Conservation (phyloP, 768 basidiomycete species). For the Hysterangium stoloniferum region DNA sequence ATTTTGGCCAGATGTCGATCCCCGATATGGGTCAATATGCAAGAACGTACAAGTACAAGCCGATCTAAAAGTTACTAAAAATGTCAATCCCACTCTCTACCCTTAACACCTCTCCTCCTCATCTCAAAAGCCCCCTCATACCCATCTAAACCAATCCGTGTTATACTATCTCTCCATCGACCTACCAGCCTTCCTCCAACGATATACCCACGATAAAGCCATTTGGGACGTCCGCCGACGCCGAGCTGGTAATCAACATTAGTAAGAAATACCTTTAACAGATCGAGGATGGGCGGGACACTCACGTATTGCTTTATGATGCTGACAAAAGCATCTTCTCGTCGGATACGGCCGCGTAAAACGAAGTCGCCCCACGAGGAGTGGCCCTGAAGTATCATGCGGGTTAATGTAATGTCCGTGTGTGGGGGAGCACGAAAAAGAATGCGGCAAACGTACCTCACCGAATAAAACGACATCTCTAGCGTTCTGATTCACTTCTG, state of each 20-base stretch:
- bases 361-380: constrained; percentile 89
- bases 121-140: constrained; percentile 86
- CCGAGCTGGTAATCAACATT: constrained; percentile 36
- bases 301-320: constrained; percentile 81
- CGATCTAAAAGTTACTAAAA: too few relatives aligned
- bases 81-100: too few relatives aligned
- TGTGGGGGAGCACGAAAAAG: not conserved
- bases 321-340: constrained; percentile 73
- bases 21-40: too few relatives aligned
- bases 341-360: constrained; percentile 69
- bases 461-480: constrained; percentile 65
- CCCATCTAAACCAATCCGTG: constrained; percentile 49
- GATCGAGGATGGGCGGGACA: constrained; percentile 11
- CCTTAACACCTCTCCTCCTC: too few relatives aligned
- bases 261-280: not conserved
- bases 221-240: constrained; percentile 60
- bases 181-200: constrained; percentile 67
- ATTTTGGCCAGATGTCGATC: too few relatives aligned
- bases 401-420: not conserved
- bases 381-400: too few relatives aligned
- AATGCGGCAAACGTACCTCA: constrained; percentile 40
- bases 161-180: constrained; percentile 81
- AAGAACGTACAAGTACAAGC: too few relatives aligned
- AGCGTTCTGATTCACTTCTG: too few relatives aligned
- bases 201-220: constrained; percentile 82